These are phyloP conservation scores for Emergomyces orientalis DNA, from an alignment of 2,329 filamentous ascomycete species.

Conservation along the genomic window DNA sequence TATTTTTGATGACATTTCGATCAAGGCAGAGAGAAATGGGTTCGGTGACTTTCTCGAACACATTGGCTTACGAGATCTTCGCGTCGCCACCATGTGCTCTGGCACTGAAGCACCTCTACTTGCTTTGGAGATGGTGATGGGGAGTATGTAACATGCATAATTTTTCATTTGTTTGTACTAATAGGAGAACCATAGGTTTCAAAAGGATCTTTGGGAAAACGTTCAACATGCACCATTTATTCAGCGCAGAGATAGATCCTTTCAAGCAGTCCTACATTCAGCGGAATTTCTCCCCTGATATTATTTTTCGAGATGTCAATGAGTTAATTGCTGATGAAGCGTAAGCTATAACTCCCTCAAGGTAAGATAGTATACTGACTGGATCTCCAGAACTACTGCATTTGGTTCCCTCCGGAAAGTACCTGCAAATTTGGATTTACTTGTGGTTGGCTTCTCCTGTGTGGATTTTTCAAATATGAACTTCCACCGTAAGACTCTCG, in stretches of 20 bases:
- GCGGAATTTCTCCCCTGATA: constrained; percentile 45
- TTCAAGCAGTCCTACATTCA: constrained; percentile 58
- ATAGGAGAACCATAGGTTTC: constrained; percentile 21
- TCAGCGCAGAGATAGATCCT: constrained; percentile 55
- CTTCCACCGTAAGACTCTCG: constrained; percentile 42
- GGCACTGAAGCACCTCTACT: constrained; percentile 68
- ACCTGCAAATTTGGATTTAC: constrained; percentile 51
- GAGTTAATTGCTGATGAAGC: constrained; percentile 44
- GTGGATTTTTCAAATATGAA: constrained; percentile 66
- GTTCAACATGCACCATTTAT: constrained; percentile 46
- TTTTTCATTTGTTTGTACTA: not conserved
- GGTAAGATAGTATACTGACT: constrained; percentile 9
- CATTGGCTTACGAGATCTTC: constrained; percentile 34
- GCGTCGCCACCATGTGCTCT: constrained; percentile 65
- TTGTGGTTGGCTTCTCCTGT: constrained; percentile 66
- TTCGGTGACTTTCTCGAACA: constrained; percentile 29
- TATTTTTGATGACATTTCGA: constrained; percentile 43
- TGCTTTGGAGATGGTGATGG: constrained; percentile 49
- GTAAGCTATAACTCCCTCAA: constrained; percentile 33
- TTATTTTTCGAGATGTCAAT: constrained; percentile 51
- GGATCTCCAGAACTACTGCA: constrained; percentile 48
- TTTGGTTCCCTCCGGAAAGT: constrained; percentile 52
- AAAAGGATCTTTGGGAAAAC: constrained; percentile 24
- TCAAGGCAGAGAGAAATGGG: constrained; percentile 27
- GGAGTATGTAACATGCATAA: constrained; percentile 27